Conservation (phyloP, 768 basidiomycete genomes). For the Hortiboletus campestris region DNA sequence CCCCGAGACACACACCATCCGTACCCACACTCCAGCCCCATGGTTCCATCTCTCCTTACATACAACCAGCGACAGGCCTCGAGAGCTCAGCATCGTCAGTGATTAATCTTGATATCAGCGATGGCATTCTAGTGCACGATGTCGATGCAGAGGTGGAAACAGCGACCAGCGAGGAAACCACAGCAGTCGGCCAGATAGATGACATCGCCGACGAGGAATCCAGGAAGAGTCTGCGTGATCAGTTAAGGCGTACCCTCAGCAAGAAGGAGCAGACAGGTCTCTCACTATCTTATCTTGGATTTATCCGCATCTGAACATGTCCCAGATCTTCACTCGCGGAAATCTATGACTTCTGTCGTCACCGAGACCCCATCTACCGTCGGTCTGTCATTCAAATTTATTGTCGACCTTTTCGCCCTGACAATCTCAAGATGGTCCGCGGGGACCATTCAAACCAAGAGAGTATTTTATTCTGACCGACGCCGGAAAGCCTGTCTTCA, state of each 20-base stretch:
- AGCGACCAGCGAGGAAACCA: slow-evolving; percentile 51
- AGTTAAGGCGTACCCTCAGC: slow-evolving; percentile 65
- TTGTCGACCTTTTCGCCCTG: slow-evolving; percentile 1
- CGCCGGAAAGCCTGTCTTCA: slow-evolving; percentile 97
- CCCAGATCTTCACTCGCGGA: slow-evolving; percentile 13
- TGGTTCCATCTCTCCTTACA: slow-evolving; percentile 30
- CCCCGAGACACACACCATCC: slow-evolving; percentile 52
- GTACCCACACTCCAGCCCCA: slow-evolving; percentile 56
- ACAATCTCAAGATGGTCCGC: slow-evolving; percentile 11
- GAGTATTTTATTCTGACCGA: slow-evolving; percentile 93
- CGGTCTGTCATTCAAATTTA: slow-evolving; percentile 18
- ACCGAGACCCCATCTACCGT: slow-evolving; percentile 34
- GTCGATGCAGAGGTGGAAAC: slow-evolving; percentile 60
- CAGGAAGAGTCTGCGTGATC: slow-evolving; percentile 66
- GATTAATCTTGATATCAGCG: slow-evolving; percentile 60
- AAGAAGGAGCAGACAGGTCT: slow-evolving; percentile 50
- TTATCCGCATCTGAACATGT: slow-evolving; percentile 7
- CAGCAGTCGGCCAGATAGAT: slow-evolving; percentile 45
- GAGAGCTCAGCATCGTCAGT: slow-evolving; percentile 74
- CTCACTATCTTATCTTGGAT: background rate
- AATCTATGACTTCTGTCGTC: slow-evolving; percentile 22
- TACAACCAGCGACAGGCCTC: slow-evolving; percentile 37
- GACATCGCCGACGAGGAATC: slow-evolving; percentile 52
- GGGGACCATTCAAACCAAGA: slow-evolving; percentile 46
- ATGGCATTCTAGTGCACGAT: slow-evolving; percentile 72